A percentile compares a stretch with the other conserved stretches of the same genome.
These are phyloP conservation scores for Lanzia echinophila DNA, from an alignment of 2,329 filamentous ascomycete species.

Conservation along the genomic window DNA sequence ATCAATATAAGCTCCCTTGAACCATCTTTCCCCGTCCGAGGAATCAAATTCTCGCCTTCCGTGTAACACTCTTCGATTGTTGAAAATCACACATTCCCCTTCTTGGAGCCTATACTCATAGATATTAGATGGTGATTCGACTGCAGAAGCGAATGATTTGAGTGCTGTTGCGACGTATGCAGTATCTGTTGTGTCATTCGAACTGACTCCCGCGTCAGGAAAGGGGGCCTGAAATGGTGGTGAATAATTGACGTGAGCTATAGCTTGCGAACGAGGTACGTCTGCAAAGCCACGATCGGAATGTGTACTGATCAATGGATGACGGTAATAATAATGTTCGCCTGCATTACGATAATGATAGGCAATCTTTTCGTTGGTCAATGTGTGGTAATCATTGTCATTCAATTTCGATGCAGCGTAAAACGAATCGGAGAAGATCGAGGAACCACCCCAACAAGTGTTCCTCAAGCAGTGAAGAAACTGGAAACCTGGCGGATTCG, in stretches of 20 bases:
- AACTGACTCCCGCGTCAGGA: conserved; percentile 3
- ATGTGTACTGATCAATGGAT: conserved; percentile 43
- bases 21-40: conserved; percentile 62
- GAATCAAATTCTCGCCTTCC: conserved; percentile 70
- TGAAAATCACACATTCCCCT: conserved; percentile 89
- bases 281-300: conserved; percentile 24
- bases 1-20: conserved; percentile 80
- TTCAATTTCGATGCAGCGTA: conserved; percentile 45
- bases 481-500: conserved; percentile 73
- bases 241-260: conserved; percentile 55
- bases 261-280: too few relatives aligned
- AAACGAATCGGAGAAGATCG: conserved; percentile 75
- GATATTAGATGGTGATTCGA: conserved; percentile 44
- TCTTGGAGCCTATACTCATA: conserved; percentile 67
- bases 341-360: conserved; percentile 65
- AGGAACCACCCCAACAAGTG: conserved; percentile 71
- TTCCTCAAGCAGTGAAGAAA: conserved; percentile 86
- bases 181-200: conserved; percentile 28
- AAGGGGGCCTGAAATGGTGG: conserved; percentile 67
- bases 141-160: neutral
- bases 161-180: neutral
- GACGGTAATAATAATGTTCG: conserved; percentile 53
- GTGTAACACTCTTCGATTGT: conserved; percentile 81
- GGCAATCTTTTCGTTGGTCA: conserved; percentile 41
- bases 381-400: conserved; percentile 27